A percentile compares a stretch with the other conserved stretches of the same genome.
Conservation (phyloP, 345 rosid genomes). For the Alliaria petiolata region DNA sequence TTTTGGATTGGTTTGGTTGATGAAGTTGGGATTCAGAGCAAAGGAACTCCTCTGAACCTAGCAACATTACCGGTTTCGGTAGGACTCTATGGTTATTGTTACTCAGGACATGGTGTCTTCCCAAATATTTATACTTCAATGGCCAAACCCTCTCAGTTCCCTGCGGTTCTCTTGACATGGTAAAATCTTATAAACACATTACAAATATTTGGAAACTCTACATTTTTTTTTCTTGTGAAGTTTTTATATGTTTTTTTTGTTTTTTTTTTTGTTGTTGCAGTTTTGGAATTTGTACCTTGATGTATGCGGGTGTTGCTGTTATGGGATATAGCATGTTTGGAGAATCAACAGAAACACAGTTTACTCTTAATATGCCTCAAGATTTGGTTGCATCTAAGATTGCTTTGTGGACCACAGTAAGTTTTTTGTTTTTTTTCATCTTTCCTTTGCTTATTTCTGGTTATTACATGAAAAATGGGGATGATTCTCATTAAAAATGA, state of each 20-base stretch:
- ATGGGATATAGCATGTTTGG: slow-evolving; percentile 96
- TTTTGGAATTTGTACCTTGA: slow-evolving; percentile 58
- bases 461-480: background rate
- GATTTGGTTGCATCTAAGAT: slow-evolving; percentile 85
- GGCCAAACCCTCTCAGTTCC: slow-evolving; percentile 73
- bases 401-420: slow-evolving; percentile 94
- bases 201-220: background rate
- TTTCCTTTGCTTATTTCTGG: background rate
- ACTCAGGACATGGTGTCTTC: slow-evolving; percentile 97
- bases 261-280: slow-evolving; percentile 27
- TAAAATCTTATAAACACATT: slow-evolving; percentile 19
- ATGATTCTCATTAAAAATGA: background rate
- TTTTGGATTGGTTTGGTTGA: slow-evolving; percentile 84
- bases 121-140: slow-evolving; percentile 93
- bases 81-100: slow-evolving; percentile 91
- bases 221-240: background rate
- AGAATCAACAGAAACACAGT: slow-evolving; percentile 66
- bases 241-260: background rate
- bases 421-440: background rate
- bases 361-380: slow-evolving; percentile 87
- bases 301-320: slow-evolving; percentile 83
- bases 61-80: slow-evolving; percentile 80
- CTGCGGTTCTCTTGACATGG: slow-evolving; percentile 75
- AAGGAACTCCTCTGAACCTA: slow-evolving; percentile 60
- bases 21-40: slow-evolving; percentile 58